Evolutionary conservation across 495 filamentous ascomycete species (phyloP).

Genomic region (Oleoguttula mirabilis): DNA sequence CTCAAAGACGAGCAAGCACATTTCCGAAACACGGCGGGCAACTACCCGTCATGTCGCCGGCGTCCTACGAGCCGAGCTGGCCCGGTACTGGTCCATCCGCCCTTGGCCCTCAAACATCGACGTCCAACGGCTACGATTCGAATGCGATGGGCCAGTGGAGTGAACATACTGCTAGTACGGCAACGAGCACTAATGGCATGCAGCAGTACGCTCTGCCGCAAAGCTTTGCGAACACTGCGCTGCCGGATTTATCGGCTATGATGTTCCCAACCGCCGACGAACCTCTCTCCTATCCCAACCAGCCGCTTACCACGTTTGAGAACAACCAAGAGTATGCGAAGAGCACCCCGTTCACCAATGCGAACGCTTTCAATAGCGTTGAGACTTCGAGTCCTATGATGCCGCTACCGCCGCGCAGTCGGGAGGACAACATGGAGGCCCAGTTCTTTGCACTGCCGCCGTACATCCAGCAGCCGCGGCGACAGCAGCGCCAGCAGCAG

Average conservation of each 20-base stretch:
- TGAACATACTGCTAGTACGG: neutral
- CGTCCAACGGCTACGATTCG: constrained; percentile 8
- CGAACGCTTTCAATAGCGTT: neutral
- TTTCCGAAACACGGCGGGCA: constrained; percentile 28
- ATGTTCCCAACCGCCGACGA: constrained; percentile 83
- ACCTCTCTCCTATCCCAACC: constrained; percentile 80
- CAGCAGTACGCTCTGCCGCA: constrained; percentile 14
- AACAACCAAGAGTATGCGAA: constrained; percentile 32
- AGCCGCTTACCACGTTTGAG: constrained; percentile 59
- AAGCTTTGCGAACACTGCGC: constrained; percentile 33
- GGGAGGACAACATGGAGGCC: constrained; percentile 39
- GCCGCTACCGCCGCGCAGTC: neutral
- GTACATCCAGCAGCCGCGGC: constrained; percentile 37
- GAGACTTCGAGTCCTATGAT: constrained; percentile 6
- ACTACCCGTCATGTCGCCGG: neutral
- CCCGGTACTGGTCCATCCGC: constrained; percentile 9
- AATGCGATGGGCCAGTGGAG: neutral
- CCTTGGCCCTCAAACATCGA: constrained; percentile 10
- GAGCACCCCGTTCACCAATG: constrained; percentile 2
- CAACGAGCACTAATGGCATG: constrained; percentile 4
- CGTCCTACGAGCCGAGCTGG: constrained; percentile 9
- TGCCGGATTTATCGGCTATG: constrained; percentile 69
- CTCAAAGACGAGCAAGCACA: constrained; percentile 35
- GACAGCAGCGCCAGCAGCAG: constrained; percentile 9
- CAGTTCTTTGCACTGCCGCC: constrained; percentile 44